Evolutionary conservation across 176 grass and related monocot genomes (phyloP), one percentile per base, ranked within the genome.

Genomic region (Oryza coarctata): DNA sequence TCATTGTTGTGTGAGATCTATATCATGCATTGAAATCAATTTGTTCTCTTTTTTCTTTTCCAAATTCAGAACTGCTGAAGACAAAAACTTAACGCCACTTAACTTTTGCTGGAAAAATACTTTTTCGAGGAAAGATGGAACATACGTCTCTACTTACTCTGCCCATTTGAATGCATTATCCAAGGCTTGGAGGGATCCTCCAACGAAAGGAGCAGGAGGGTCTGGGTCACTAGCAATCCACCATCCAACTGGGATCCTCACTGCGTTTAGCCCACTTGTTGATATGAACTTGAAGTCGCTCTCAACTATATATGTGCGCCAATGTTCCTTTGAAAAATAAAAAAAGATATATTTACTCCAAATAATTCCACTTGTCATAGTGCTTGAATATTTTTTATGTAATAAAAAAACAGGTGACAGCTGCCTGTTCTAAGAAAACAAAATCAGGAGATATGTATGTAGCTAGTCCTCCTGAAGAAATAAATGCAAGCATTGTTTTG

Each of bases 231-330:
- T 89, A 12, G 90, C 90, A 10, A 92, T 89, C 87, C 90, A 92
- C 90, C 83, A 92, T 20, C 90, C 87, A 29, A 89, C 90, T 27
- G 90, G 90, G 43, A 92, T 92, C 45, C 90, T 81, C 32, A 92
- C 87, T 3, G 87, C 83, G 23, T 83, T 75, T 14, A 92, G 45
- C 22, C 78, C 73, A 10, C 49, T 77, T n/a, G 76, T 52, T 4
- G 87, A 61, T 5, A 92, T 84, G 67, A 82, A 89, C 1, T 41
- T 72, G 32, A 89, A 92, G 62, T 92, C 90, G 7, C 45, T 73
- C 67, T 89, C 65, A 4, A 40, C 31, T 63, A 92, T 89, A 33
- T 78, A 92, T 7, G 75, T 84, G 75, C 38, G 73, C 86, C 90
- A 83, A 18, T 92, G 90, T 5, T 69, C 29, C 86, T 89, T 69